Percentiles rank a stretch among this genome's conserved stretches.
phyloP scores from a whole-genome alignment of 768 basidiomycete species.

The Ramaria sp. region DNA sequence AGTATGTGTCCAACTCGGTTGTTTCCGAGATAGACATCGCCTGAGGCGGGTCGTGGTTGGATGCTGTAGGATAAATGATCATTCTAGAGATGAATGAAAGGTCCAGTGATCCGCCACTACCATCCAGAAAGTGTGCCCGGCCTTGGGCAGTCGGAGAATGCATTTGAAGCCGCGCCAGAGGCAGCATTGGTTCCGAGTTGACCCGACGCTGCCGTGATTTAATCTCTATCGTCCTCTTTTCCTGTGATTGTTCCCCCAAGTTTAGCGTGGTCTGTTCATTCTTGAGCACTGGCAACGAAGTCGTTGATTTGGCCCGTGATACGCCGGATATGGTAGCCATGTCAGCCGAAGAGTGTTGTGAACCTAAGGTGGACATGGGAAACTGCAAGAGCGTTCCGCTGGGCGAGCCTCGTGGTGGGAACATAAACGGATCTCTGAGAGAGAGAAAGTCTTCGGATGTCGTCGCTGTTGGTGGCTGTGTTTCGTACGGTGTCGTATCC shows the following conservation, averaged over 20 bases:
- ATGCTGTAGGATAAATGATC: too few relatives aligned
- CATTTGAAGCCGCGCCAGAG: not conserved
- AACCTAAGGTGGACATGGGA: not conserved
- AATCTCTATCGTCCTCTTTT: not conserved
- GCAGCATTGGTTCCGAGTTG: not conserved
- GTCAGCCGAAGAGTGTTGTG: not conserved
- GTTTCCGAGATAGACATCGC: too few relatives aligned
- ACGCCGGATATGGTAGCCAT: not conserved
- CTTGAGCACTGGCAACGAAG: not conserved
- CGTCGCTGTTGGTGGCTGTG: not conserved
- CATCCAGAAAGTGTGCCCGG: too few relatives aligned
- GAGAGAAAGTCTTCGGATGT: not conserved
- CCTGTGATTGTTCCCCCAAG: not conserved
- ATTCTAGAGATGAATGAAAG: too few relatives aligned
- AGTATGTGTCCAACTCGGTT: too few relatives aligned
- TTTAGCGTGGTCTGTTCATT: not conserved
- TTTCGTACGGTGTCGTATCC: not conserved
- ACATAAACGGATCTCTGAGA: not conserved
- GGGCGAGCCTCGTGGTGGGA: not conserved
- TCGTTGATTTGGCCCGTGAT: not conserved
- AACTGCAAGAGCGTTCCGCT: not conserved
- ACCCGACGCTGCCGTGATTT: not conserved
- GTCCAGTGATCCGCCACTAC: too few relatives aligned
- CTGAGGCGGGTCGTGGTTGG: too few relatives aligned
- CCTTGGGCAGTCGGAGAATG: too few relatives aligned